Evolutionary conservation across 2,329 filamentous ascomycete genomes (phyloP).

Genomic region (Cladosporium cucumerinum): DNA sequence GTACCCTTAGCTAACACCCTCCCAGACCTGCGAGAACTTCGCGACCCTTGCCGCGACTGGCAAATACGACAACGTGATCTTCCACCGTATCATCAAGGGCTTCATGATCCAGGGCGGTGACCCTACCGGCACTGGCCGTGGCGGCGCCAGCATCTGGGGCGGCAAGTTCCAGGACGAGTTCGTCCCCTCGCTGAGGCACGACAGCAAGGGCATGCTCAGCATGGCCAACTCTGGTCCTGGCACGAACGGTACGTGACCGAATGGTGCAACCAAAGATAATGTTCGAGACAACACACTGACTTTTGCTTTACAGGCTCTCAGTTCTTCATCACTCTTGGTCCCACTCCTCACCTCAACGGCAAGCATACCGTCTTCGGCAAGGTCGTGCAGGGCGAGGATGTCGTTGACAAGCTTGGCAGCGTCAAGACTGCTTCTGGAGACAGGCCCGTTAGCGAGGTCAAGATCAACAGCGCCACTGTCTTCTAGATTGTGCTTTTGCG

Average conservation of each 20-base stretch:
- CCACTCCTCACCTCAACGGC: conserved; percentile 77
- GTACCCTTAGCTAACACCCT: neutral
- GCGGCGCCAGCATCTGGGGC: conserved; percentile 76
- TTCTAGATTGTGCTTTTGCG: conserved; percentile 10
- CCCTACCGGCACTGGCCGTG: conserved; percentile 48
- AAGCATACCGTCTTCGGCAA: conserved; percentile 96
- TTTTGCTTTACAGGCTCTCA: conserved; percentile 57
- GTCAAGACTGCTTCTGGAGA: conserved; percentile 80
- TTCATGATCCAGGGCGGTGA: conserved; percentile 83
- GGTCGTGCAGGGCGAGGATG: conserved; percentile 83
- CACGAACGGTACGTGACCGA: conserved; percentile 60
- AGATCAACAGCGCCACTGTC: conserved; percentile 51
- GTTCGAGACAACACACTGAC: too few species aligned
- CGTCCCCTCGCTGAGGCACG: conserved; percentile 71
- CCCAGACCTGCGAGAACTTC: conserved; percentile 36
- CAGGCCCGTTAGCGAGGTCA: conserved; percentile 74
- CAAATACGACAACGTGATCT: conserved; percentile 37
- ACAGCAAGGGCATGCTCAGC: conserved; percentile 73
- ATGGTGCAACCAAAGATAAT: too few species aligned
- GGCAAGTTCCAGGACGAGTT: conserved; percentile 89
- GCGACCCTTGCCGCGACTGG: conserved; percentile 33
- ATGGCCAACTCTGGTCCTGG: conserved; percentile 95
- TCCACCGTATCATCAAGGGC: conserved; percentile 62
- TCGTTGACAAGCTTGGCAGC: conserved; percentile 83
- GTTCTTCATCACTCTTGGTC: conserved; percentile 79